Base-by-base conservation (phyloP, 2,329 filamentous ascomycete species). In the Dactylellina leptospora region DNA sequence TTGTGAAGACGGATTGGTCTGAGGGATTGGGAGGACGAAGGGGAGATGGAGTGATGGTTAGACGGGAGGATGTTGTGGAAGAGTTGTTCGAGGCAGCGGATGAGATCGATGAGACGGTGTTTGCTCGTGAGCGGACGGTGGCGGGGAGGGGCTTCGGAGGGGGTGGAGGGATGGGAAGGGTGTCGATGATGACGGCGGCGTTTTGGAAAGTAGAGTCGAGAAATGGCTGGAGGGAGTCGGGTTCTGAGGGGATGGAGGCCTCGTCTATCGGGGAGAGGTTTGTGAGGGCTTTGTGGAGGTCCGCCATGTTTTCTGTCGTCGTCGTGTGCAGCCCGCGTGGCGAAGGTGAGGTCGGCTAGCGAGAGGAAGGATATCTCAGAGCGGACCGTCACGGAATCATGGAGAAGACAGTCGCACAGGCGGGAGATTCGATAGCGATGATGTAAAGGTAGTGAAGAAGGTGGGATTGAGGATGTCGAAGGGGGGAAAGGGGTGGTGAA, bases 1-100 rank as follows among this genome's bases (percentile, higher is more conserved):
- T 90, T 0, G 51, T 58, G 44, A 58, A 71, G n/a, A 47, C 28
- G 16, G 58, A 51, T 1, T 23, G 33, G 11, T 51, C n/a, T 5
- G 30, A 48, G n/a, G 66, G 50, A 5, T 33, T 6, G 13, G 13
- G 10, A 2, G 66, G 66, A 28, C 66, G 42, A 13, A 36, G 9
- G 4, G 45, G 10, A 4, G 66, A 71, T 28, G 66, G 66, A 1
- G 16, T n/a, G 22, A 71, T 62, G 20, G 42, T 62, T 27, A 71
- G 42, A 36, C 38, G 50, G 6, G 13, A 23, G 5, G 62, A 33
- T 10, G 60, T 4, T 16, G 25, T 33, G 1, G 58, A 62, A 3
- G 55, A 48, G 9, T 6, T 23, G 20, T 8, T 28, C 2, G 60
- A 64, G 13, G 18, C 10, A 1, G 2, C 28, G 8, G 38, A 44